Conservation (phyloP, 2,329 filamentous ascomycete species). For the Ophiosphaerella narmari region DNA sequence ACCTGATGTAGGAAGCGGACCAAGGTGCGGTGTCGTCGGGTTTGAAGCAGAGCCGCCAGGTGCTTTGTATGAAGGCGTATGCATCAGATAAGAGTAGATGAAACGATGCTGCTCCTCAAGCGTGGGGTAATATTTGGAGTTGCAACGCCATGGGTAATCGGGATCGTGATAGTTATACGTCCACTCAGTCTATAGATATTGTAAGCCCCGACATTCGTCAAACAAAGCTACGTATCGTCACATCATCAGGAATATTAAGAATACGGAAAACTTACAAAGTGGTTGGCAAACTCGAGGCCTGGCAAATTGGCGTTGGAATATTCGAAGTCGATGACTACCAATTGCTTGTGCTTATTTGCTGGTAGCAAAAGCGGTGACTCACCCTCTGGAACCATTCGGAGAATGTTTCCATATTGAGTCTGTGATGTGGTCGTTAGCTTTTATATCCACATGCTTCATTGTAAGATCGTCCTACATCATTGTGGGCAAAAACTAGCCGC, state of each 20-base stretch:
- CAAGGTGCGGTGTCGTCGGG: constrained; percentile 42
- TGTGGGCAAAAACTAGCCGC: constrained; percentile 91
- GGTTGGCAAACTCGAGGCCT: constrained; percentile 93
- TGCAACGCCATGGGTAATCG: constrained; percentile 67
- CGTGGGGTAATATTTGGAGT: constrained; percentile 72
- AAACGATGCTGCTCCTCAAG: constrained; percentile 82
- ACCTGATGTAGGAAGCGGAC: constrained; percentile 35
- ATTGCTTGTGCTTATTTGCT: constrained; percentile 91
- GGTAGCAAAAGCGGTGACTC: constrained; percentile 87
- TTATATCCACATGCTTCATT: neutral
- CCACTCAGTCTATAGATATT: constrained; percentile 72
- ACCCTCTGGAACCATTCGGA: constrained; percentile 70
- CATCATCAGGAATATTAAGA: neutral
- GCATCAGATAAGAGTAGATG: constrained; percentile 82
- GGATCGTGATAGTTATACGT: constrained; percentile 94
- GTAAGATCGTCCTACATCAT: constrained; percentile 70
- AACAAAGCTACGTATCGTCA: neutral
- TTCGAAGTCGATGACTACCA: constrained; percentile 97
- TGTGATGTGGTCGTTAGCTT: constrained; percentile 45
- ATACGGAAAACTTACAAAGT: constrained; percentile 67
- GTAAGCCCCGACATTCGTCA: neutral
- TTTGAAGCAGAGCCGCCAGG: constrained; percentile 58
- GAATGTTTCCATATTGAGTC: constrained; percentile 98
- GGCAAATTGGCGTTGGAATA: constrained; percentile 88
- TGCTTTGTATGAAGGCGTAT: constrained; percentile 70